Evolutionary conservation across 1,139 yeast species (phyloP).

Genomic region (Arxiozyma bovina): DNA sequence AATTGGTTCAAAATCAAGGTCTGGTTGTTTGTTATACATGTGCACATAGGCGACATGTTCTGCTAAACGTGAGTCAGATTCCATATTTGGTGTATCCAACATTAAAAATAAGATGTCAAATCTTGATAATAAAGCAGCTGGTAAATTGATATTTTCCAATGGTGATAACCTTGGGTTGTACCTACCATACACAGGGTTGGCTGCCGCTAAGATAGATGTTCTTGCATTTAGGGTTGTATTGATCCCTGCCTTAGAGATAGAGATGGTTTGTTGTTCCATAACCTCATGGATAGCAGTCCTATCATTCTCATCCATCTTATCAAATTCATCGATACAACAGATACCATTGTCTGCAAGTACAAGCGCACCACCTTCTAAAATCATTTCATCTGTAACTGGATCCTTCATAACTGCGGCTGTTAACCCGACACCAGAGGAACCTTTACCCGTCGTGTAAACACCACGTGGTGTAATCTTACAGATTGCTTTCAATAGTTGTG

Average conservation of each 20-base stretch:
- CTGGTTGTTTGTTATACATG: slow-evolving; percentile 85
- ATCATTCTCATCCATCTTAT: slow-evolving; percentile 95
- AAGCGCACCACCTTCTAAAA: slow-evolving; percentile 95
- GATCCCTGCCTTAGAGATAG: slow-evolving; percentile 96
- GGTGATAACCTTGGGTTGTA: slow-evolving; percentile 88
- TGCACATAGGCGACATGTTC: slow-evolving; percentile 93
- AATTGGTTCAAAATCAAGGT: slow-evolving; percentile 63
- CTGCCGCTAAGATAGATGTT: slow-evolving; percentile 93
- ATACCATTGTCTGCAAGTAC: slow-evolving; percentile 97
- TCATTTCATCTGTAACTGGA: slow-evolving; percentile 98
- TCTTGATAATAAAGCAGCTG: slow-evolving; percentile 93
- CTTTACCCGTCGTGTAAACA: slow-evolving; percentile 96
- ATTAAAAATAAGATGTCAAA: slow-evolving; percentile 84
- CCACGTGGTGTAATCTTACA: slow-evolving; percentile 94
- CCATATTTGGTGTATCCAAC: slow-evolving; percentile 76
- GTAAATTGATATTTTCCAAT: slow-evolving; percentile 88
- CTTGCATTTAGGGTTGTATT: slow-evolving; percentile 94
- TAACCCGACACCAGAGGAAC: slow-evolving; percentile 97
- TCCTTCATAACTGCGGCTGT: slow-evolving; percentile 99
- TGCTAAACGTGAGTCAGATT: slow-evolving; percentile 78
- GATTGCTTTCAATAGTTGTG: slow-evolving; percentile 87
- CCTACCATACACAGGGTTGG: slow-evolving; percentile 93
- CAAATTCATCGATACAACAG: slow-evolving; percentile 98
- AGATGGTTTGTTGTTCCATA: slow-evolving; percentile 98
- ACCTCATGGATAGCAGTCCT: slow-evolving; percentile 98